phyloP scores from a whole-genome alignment of 2,329 filamentous ascomycete genomes.

The Aurifilum marmelostoma region DNA sequence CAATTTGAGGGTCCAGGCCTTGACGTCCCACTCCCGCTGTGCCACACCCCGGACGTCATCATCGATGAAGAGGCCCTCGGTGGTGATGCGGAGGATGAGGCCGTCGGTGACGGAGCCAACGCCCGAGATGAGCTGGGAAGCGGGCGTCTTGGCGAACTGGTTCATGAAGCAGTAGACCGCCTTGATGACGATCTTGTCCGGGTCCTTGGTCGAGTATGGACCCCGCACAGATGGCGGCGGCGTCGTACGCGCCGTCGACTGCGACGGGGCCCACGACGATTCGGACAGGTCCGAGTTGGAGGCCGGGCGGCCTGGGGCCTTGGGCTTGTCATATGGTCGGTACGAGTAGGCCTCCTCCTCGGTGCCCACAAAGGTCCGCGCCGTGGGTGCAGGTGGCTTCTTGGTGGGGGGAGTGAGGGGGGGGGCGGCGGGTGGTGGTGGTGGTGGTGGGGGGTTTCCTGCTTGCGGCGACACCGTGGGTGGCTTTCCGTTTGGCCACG shows the following conservation, averaged over 20 bases:
- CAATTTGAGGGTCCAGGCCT: slow-evolving; percentile 94
- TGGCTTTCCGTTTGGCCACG: slow-evolving; percentile 68
- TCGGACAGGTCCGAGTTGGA: slow-evolving; percentile 79
- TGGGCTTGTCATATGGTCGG: slow-evolving; percentile 75
- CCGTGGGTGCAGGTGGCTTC: slow-evolving; percentile 50
- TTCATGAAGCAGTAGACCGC: slow-evolving; percentile 94
- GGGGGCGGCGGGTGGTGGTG: slow-evolving; percentile 32
- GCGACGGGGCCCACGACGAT: slow-evolving; percentile 82
- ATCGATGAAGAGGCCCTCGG: slow-evolving; percentile 94
- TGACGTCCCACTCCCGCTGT: slow-evolving; percentile 98
- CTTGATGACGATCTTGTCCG: slow-evolving; percentile 93
- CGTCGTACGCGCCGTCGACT: slow-evolving; percentile 81
- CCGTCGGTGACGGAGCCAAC: slow-evolving; percentile 87
- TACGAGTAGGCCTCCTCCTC: slow-evolving; percentile 73
- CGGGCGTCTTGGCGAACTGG: slow-evolving; percentile 82
- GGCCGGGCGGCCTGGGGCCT: slow-evolving; percentile 58
- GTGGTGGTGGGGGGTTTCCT: slow-evolving; percentile 33
- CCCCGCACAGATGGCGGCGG: slow-evolving; percentile 78
- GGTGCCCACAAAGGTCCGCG: slow-evolving; percentile 61
- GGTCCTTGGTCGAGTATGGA: slow-evolving; percentile 85
- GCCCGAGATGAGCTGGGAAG: slow-evolving; percentile 87
- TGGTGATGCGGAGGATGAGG: slow-evolving; percentile 87
- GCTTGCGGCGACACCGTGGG: slow-evolving; percentile 40
- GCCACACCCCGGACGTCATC: slow-evolving; percentile 89
- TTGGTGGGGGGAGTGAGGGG: slow-evolving; percentile 46